phyloP scores from a whole-genome alignment of 164 flowering plant genomes.

The Aristolochia fimbriata region DNA sequence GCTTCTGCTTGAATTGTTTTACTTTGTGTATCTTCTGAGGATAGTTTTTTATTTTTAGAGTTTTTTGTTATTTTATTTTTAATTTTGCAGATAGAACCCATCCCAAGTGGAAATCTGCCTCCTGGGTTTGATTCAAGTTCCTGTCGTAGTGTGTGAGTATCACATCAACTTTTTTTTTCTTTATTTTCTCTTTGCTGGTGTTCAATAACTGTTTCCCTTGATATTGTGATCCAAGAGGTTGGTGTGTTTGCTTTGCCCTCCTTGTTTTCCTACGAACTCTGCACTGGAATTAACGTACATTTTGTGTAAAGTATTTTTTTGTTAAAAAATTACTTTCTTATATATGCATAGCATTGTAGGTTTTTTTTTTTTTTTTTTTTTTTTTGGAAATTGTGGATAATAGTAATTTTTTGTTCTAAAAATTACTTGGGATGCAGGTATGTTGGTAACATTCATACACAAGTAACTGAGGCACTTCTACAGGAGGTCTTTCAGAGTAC shows the following conservation, averaged over 20 bases:
- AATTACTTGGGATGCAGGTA: conserved; percentile 11
- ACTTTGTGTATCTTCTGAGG: conserved; percentile 7
- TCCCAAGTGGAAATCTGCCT: conserved; percentile 36
- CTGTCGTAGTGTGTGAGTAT: conserved; percentile 38
- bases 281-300: too few relatives aligned
- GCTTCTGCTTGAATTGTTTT: neutral
- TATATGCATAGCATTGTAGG: too few relatives aligned
- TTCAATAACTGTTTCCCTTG: too few relatives aligned
- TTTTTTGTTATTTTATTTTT: conserved; percentile 9
- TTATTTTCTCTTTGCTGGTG: too few relatives aligned
- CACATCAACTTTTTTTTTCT: conserved; percentile 9
- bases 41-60: conserved; percentile 7
- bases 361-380: conserved; percentile 7
- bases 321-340: too few relatives aligned
- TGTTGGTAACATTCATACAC: conserved; percentile 25
- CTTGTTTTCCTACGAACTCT: too few relatives aligned
- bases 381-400: neutral
- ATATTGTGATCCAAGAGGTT: too few relatives aligned
- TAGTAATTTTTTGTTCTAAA: neutral
- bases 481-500: conserved; percentile 48
- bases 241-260: too few relatives aligned
- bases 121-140: conserved; percentile 35
- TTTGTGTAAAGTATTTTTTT: too few relatives aligned
- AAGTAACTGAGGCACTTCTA: conserved; percentile 43
- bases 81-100: conserved; percentile 33